These are phyloP conservation scores for Hericium rajendrae DNA, from an alignment of 768 basidiomycete genomes.

Conservation along the genomic window DNA sequence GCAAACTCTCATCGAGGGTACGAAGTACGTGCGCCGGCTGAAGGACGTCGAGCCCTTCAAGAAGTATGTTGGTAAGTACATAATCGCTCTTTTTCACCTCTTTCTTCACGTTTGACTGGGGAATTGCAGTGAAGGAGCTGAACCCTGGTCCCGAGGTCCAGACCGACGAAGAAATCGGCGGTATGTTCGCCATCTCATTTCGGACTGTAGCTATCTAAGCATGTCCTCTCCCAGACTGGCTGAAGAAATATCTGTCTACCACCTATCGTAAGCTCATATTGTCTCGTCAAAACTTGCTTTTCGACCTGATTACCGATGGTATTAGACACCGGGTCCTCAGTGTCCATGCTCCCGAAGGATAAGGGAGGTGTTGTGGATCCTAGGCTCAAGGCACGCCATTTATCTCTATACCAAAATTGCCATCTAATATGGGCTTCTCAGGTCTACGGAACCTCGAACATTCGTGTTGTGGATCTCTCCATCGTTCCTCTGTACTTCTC, in stretches of 20 bases:
- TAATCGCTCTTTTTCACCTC: no score
- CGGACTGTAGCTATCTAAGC: neutral
- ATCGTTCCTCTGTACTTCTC: constrained; percentile 21
- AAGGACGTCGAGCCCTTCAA: constrained; percentile 13
- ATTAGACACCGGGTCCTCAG: constrained; percentile 8
- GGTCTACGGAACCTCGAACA: constrained; percentile 23
- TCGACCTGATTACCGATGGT: neutral
- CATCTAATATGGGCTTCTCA: neutral
- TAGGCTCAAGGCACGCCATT: constrained; percentile 6
- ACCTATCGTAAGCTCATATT: neutral
- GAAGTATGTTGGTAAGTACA: neutral
- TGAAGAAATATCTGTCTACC: neutral
- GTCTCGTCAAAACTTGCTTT: neutral
- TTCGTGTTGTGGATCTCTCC: constrained; percentile 22
- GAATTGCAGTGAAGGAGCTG: neutral
- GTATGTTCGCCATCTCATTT: neutral
- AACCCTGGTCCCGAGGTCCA: constrained; percentile 7
- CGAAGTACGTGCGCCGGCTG: constrained; percentile 15
- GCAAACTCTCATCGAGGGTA: constrained; percentile 7
- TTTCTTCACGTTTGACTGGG: neutral
- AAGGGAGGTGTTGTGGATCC: constrained; percentile 13
- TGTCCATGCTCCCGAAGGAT: constrained; percentile 10
- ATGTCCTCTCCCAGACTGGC: neutral
- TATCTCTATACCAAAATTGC: neutral
- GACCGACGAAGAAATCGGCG: constrained; percentile 8